A percentile compares a stretch with the other conserved stretches of the same genome.
phyloP scores from a whole-genome alignment of 1,284 basidiomycete species.

The Trametes sp. region DNA sequence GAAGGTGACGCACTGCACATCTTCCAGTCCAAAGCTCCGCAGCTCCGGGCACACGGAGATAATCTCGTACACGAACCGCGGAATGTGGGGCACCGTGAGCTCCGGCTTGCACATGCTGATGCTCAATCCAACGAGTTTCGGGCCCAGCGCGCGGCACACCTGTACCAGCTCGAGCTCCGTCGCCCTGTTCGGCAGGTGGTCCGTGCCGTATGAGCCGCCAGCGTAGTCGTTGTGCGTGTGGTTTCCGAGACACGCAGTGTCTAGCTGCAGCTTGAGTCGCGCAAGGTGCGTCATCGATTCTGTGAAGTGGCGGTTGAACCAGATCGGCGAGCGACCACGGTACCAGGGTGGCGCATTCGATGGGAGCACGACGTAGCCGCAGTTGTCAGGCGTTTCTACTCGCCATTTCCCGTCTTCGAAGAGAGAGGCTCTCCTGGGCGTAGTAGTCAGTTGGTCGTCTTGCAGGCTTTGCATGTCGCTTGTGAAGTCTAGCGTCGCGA shows the following conservation, averaged over 20 bases:
- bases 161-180: not conserved
- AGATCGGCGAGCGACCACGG: too few species aligned
- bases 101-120: conserved; percentile 4
- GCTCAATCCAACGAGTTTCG: not conserved
- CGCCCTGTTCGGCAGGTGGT: too few species aligned
- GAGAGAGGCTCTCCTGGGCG: too few species aligned
- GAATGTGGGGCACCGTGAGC: not conserved
- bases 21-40: not conserved
- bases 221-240: too few species aligned
- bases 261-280: not conserved
- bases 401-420: too few species aligned
- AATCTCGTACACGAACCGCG: not conserved
- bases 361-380: too few species aligned
- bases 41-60: not conserved
- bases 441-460: too few species aligned
- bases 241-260: not conserved
- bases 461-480: too few species aligned
- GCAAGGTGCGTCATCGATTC: not conserved
- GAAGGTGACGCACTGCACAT: not conserved
- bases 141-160: not conserved
- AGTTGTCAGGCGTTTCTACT: too few species aligned
- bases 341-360: too few species aligned
- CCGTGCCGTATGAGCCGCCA: too few species aligned
- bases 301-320: not conserved
- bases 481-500: too few species aligned